Conservation (phyloP, 2,329 filamentous ascomycete genomes). For the Cladosporium velox region DNA sequence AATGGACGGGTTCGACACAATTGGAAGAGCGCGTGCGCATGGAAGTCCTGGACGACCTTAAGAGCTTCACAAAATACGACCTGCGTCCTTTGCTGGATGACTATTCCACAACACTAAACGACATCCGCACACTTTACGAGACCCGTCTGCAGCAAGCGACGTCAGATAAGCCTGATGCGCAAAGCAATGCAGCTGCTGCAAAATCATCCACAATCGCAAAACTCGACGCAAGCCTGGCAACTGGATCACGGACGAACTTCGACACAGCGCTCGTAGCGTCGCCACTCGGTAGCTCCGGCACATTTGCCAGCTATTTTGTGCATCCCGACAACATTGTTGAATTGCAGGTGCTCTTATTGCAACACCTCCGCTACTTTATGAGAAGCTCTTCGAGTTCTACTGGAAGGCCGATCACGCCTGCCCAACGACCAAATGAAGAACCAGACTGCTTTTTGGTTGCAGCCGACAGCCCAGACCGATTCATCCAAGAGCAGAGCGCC, state of each 20-base stretch:
- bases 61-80: conserved; percentile 71
- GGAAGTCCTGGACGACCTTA: conserved; percentile 64
- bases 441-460: conserved; percentile 46
- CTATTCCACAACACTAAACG: conserved; percentile 50
- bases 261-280: conserved; percentile 52
- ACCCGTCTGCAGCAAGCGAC: conserved; percentile 30
- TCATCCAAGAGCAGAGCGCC: conserved; percentile 48
- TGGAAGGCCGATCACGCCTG: conserved; percentile 16
- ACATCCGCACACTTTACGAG: conserved; percentile 49
- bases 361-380: conserved; percentile 47
- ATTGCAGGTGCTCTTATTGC: conserved; percentile 54
- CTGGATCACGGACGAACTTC: conserved; percentile 48
- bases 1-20: conserved; percentile 75
- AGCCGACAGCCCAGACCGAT: conserved; percentile 51
- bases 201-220: conserved; percentile 35
- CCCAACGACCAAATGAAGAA: conserved; percentile 30
- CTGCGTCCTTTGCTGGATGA: conserved; percentile 55
- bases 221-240: conserved; percentile 43
- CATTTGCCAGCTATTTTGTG: conserved; percentile 55
- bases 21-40: conserved; percentile 67
- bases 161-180: conserved; percentile 23
- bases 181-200: conserved; percentile 10
- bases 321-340: conserved; percentile 57
- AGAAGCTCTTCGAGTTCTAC: conserved; percentile 34
- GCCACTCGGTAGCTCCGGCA: conserved; percentile 49